Percentiles rank a stretch among this genome's conserved stretches.
Evolutionary conservation across 169 alveolate genomes (phyloP).

Genomic region (Babesia bigemina): DNA sequence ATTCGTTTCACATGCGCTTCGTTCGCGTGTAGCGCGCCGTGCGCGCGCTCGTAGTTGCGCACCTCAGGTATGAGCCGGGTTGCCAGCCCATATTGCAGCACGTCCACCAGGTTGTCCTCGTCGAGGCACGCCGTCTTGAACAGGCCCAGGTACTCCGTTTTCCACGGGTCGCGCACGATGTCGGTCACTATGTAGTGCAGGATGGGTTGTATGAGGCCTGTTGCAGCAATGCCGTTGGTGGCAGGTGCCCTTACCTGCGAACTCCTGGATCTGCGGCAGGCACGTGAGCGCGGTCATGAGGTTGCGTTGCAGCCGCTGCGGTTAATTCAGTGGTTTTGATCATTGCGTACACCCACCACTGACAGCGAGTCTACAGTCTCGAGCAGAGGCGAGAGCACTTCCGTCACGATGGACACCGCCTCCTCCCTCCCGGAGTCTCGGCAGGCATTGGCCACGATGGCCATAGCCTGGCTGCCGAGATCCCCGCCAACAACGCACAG

Average conservation of each 20-base stretch:
- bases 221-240: neutral
- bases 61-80: constrained; percentile 29
- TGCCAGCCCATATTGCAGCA: constrained; percentile 46
- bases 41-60: constrained; percentile 9
- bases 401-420: constrained; percentile 18
- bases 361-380: constrained; percentile 38
- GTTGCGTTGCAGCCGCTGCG: constrained; percentile 42
- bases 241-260: constrained; percentile 20
- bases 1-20: constrained; percentile 7
- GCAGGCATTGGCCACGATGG: constrained; percentile 44
- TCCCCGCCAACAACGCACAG: constrained; percentile 57
- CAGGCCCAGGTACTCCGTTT: constrained; percentile 38
- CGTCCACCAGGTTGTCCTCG: constrained; percentile 51
- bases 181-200: constrained; percentile 47
- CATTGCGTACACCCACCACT: constrained; percentile 3
- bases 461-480: constrained; percentile 42
- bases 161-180: constrained; percentile 55
- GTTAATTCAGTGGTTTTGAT: neutral
- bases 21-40: constrained; percentile 22
- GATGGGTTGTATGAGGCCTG: constrained; percentile 56
- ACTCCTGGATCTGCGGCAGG: constrained; percentile 28
- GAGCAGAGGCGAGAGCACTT: constrained; percentile 48
- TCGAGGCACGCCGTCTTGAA: constrained; percentile 35
- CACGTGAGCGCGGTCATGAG: constrained; percentile 43
- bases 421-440: constrained; percentile 12